Percentiles rank a stretch among this genome's conserved stretches.
phyloP scores from a whole-genome alignment of 23 red algal genomes.

The Gracilaria caudata region DNA sequence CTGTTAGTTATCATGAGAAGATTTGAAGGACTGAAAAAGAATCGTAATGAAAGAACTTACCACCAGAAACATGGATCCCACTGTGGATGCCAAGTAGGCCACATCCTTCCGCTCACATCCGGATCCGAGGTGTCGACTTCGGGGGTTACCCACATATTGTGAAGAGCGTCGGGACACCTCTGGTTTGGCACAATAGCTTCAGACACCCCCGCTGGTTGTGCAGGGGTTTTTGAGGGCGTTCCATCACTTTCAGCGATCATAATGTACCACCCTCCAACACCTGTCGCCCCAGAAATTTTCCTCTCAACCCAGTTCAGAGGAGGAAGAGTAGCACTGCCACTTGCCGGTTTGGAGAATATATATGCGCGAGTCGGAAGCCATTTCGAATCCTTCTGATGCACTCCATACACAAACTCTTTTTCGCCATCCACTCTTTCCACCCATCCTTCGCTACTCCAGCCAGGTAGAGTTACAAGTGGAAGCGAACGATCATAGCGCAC shows the following conservation, averaged over 20 bases:
- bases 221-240: conserved; percentile 8
- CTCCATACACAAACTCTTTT: neutral
- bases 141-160: conserved; percentile 54
- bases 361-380: conserved; percentile 25
- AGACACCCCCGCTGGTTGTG: neutral
- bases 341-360: conserved; percentile 19
- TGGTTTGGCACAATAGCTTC: conserved; percentile 47
- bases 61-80: conserved; percentile 70
- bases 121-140: conserved; percentile 42
- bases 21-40: neutral
- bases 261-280: conserved; percentile 23
- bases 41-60: conserved; percentile 25
- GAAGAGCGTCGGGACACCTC: conserved; percentile 44
- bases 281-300: conserved; percentile 25
- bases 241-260: conserved; percentile 60
- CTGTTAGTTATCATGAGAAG: neutral
- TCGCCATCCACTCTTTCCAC: conserved; percentile 28
- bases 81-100: conserved; percentile 66
- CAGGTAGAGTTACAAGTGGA: neutral
- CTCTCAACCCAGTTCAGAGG: conserved; percentile 15
- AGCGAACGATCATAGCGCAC: neutral
- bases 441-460: conserved; percentile 45
- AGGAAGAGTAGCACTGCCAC: conserved; percentile 1
- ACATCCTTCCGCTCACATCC: conserved; percentile 41
- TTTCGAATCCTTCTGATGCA: conserved; percentile 32